Evolutionary conservation across 176 grass and related monocot species (phyloP), one percentile per base, ranked within the genome.

Genomic region (Oryza meyeriana): DNA sequence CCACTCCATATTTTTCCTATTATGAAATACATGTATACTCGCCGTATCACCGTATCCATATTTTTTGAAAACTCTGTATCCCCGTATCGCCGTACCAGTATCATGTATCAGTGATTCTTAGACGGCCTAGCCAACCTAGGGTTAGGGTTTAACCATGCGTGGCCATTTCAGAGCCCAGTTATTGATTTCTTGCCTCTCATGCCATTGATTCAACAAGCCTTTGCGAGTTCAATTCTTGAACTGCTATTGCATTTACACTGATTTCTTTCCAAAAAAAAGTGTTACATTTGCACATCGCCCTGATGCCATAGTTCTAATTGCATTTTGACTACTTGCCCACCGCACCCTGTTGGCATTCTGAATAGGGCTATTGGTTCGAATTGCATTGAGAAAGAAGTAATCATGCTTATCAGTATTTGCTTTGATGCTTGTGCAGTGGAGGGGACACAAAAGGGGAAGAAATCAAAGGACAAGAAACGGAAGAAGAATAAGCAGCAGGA

Each of bases 401-500:
- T 55, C 20, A 9, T 55, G 6, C 50, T 55, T 55, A 22, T n/a
- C 20, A 47, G 6, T 27, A 45, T 58, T 64, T 44, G 13, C 8
- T 64, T 48, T 65, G 35, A 27, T 1, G 6, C 8, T 40, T 55
- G 55, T 55, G 65, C 57, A 81, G 66, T 28, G 14, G 29, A 72
- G 57, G 57, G 22, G 35, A 76, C 32, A 12, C 16, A 33, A 39
- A 68, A 64, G 72, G 6, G 12, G 64, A 81, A 44, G 50, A 80
- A 70, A 58, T 40, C 70, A 22, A 77, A 10, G 64, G 22, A 1
- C 30, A 76, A 32, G 35, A 85, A 89, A 75, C 26, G 39, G 5
- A 89, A 63, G 77, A 89, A 18, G 75, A 38, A 68, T 12, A 84
- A 52, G 71, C 14, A 39, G 52, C 10, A 75, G 40, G 62, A 85